Base-by-base conservation (phyloP, 208 protist species). In the Herpetomonas tarakana region DNA sequence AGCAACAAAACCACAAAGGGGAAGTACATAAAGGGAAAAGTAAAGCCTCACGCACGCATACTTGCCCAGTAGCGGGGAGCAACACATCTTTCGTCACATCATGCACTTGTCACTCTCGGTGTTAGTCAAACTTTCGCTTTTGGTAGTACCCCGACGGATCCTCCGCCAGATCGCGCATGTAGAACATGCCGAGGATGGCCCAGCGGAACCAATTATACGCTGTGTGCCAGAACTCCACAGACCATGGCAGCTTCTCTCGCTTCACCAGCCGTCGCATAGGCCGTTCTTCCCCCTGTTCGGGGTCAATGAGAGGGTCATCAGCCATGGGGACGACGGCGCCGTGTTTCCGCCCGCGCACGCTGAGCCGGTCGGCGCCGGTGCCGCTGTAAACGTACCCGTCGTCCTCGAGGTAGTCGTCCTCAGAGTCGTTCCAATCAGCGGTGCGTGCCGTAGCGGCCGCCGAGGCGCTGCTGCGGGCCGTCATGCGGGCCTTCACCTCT, bases 161-260 rank as follows among this genome's bases (percentile, higher is more conserved):
- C 0, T 55, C 38, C 19, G 79, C 74, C 3, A 77, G 2, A 18
- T 74, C 52, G 57, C 75, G 65, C 19, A 74, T 35, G 22, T 75
- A 28, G 52, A 59, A 86, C 57, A 77, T 70, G 21, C 56, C 52
- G 35, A 41, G 35, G 14, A 41, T 41, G 9, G 14, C 14, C 35
- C 35, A 41, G 6, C 35, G 35, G 19, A 62, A 16, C 69, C 66
- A 80, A 51, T 86, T 81, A 62, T 80, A 86, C 2, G 76, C 12
- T 2, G 60, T 74, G 44, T 81, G 79, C 55, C 55, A 72, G 14
- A 78, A 18, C 22, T 58, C 51, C 53, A 71, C 51, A 19, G 52
- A 50, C 12, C 65, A 38, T 1, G 77, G 49, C 52, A 76, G 41
- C 39, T 52, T 60, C 3, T 65, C 65, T 59, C 61, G 45, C 61